Evolutionary conservation across 169 alveolate genomes (phyloP), one percentile per base, ranked within the genome.

Genomic region (Neospora caninum): DNA sequence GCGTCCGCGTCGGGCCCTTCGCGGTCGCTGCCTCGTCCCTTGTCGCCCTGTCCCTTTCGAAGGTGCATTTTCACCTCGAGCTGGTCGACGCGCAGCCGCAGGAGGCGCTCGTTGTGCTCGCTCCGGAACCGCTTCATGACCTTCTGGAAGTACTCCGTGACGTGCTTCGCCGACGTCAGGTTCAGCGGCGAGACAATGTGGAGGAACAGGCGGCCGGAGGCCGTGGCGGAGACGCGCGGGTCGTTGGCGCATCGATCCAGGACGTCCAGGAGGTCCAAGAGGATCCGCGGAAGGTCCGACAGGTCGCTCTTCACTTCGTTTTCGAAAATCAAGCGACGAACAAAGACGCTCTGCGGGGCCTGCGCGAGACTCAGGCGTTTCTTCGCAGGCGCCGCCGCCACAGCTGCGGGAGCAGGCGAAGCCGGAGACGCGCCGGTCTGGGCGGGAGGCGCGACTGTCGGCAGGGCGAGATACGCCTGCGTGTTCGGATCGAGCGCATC

Each of bases 21-120:
- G 4, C 27, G 22, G 34, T 27, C 16, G 43, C n/a, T 73, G 41
- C 18, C 9, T 73, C 84, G 84, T 43, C 18, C 43, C 84, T 13
- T 2, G 16, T 20, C 42, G 49, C 43, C 42, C 42, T 2, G 16
- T 13, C 84, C n/a, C 7, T 36, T 82, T 80, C 80, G 2, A n/a
- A 89, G 70, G 29, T 87, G 93, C 93, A 94, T 88, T 39, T 84
- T 80, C 84, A 94, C 83, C 64, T 94, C 95, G 38, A 94, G 9
- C 82, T 88, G 88, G 36, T 94, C 95, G 58, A 94, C 95, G 20
- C 88, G 93, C 42, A 94, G 94, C 88, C 80, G 86, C 92, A 94
- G 94, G 45, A 88, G 70, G 34, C 94, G 91, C 27, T 88, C 94
- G 82, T 83, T 82, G 42, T 83, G 84, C 38, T 45, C 84, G 58